These are phyloP conservation scores for Wickerhamiella shivajii DNA, from an alignment of 805 yeast genomes.

Conservation along the genomic window DNA sequence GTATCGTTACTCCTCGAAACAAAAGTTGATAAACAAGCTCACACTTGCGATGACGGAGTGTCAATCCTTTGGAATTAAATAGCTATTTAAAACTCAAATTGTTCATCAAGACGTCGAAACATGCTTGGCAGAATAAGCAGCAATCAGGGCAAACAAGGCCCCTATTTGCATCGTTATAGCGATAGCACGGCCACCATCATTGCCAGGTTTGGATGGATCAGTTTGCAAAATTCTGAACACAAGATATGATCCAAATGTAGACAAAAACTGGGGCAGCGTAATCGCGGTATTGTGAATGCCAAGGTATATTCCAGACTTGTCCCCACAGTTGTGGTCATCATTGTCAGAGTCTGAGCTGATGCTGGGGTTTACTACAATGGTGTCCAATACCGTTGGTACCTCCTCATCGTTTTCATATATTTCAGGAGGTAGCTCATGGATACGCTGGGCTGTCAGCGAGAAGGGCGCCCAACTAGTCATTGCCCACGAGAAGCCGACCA, in stretches of 20 bases:
- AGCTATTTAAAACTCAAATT: constrained; percentile 5
- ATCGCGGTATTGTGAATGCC: constrained; percentile 29
- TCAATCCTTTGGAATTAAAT: constrained; percentile 75
- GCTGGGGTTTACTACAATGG: background rate
- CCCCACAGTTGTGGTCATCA: constrained; percentile 10
- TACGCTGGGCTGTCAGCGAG: constrained; percentile 39
- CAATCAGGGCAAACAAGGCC: constrained; percentile 23
- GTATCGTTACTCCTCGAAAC: constrained; percentile 44
- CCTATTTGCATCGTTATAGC: constrained; percentile 27
- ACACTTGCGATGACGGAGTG: constrained; percentile 60
- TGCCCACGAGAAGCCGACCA: constrained; percentile 53
- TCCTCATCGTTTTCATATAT: background rate
- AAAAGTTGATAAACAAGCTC: constrained; percentile 44
- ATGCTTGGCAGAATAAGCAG: constrained; percentile 21
- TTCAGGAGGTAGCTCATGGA: constrained; percentile 18
- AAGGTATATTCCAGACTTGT: constrained; percentile 26
- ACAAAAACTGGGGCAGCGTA: constrained; percentile 28
- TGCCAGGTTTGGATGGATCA: constrained; percentile 13
- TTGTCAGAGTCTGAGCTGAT: constrained; percentile 2
- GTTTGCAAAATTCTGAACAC: constrained; percentile 22
- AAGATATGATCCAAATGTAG: constrained; percentile 27
- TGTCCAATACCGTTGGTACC: background rate
- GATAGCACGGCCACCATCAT: constrained; percentile 26
- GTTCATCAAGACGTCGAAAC: constrained; percentile 1
- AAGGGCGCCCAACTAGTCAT: constrained; percentile 55